Conservation (phyloP, 768 basidiomycete species). For the Paxillus ammoniavirescens region DNA sequence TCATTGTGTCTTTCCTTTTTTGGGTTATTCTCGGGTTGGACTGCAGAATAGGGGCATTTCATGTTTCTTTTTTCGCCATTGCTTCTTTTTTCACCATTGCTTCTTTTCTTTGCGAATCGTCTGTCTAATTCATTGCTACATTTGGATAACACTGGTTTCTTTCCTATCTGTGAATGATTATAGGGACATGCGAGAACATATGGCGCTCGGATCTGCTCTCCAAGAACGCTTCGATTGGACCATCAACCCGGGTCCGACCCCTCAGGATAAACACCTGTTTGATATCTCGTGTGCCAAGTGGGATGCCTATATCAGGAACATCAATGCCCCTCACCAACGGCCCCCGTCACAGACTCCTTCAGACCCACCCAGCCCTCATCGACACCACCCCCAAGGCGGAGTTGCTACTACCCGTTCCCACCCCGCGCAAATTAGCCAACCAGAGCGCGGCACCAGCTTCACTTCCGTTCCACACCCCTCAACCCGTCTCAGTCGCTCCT, state of each 20-base stretch:
- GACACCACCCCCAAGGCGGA: background rate
- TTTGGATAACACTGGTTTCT: background rate
- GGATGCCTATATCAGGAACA: conserved; percentile 28
- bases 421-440: conserved; percentile 2
- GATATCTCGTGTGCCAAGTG: conserved; percentile 57
- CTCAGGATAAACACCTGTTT: conserved; percentile 54
- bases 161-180: background rate
- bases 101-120: no score
- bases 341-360: background rate
- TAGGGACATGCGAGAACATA: conserved; percentile 68
- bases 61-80: background rate
- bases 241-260: conserved; percentile 37
- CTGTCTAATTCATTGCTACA: no score
- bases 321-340: conserved; percentile 4
- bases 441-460: background rate
- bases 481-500: conserved; percentile 48
- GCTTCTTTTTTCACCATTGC: background rate
- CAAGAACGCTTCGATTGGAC: conserved; percentile 52
- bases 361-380: background rate
- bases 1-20: background rate
- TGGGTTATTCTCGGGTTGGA: background rate
- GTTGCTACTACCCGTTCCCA: background rate
- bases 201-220: conserved; percentile 43
- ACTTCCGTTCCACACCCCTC: conserved; percentile 7
- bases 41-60: background rate